Percentiles rank a stretch among this genome's conserved stretches.
These are phyloP conservation scores for Bipolaris sorokiniana DNA, from an alignment of 2,329 filamentous ascomycete species.

Conservation along the genomic window DNA sequence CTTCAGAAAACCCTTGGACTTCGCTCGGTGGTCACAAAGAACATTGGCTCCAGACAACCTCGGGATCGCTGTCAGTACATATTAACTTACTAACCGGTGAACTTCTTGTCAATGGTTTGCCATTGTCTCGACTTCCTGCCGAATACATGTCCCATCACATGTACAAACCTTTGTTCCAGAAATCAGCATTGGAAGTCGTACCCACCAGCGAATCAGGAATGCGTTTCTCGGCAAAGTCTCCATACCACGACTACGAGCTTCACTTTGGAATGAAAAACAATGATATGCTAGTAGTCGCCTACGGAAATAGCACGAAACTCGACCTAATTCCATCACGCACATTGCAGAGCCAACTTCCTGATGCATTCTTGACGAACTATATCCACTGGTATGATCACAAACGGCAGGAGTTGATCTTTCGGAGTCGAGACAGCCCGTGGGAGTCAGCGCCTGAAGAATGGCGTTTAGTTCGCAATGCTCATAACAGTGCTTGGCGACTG, in stretches of 20 bases:
- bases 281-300: slow-evolving; percentile 36
- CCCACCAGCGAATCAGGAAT: slow-evolving; percentile 50
- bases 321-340: slow-evolving; percentile 46
- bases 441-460: slow-evolving; percentile 11
- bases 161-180: slow-evolving; percentile 55
- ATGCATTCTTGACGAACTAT: slow-evolving; percentile 25
- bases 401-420: slow-evolving; percentile 20
- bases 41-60: slow-evolving; percentile 44
- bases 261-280: slow-evolving; percentile 44
- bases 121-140: slow-evolving; percentile 55
- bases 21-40: slow-evolving; percentile 16
- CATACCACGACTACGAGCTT: slow-evolving; percentile 32
- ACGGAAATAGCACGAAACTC: slow-evolving; percentile 4
- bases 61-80: slow-evolving; percentile 32
- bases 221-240: slow-evolving; percentile 49
- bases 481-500: slow-evolving; percentile 23
- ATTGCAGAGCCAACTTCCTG: slow-evolving; percentile 43
- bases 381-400: slow-evolving; percentile 24
- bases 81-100: slow-evolving; percentile 60
- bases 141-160: slow-evolving; percentile 52
- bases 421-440: slow-evolving; percentile 16
- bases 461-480: slow-evolving; percentile 19
- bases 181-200: slow-evolving; percentile 53
- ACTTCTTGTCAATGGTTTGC: slow-evolving; percentile 60
- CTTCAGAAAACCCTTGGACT: slow-evolving; percentile 13